Evolutionary conservation across 495 filamentous ascomycete genomes (phyloP), one percentile per base, ranked within the genome.

Genomic region (Xylaria flabelliformis): DNA sequence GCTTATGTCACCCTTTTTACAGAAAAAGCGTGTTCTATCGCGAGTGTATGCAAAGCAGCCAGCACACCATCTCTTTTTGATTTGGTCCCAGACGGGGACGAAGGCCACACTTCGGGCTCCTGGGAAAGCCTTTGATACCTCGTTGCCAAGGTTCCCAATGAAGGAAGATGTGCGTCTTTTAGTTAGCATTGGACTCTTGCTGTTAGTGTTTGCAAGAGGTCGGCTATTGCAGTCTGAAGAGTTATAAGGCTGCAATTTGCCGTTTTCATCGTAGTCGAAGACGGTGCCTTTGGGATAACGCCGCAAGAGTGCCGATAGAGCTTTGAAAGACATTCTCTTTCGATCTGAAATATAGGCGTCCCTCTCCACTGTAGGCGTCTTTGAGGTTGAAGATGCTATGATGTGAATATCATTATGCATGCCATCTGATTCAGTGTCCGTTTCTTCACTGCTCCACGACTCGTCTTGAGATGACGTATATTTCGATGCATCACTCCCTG

Each of bases 61-160:
- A 0, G 89, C 84, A 75, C 89, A 91, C 90, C 91, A 93, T 58
- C 91, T 84, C 26, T 89, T 88, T 32, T 83, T 84, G 66, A 88
- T 86, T 10, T 88, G 83, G 75, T 93, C 90, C 91, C 91, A 93
- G 0, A 93, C 75, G 0, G 91, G 91, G 36, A 88, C 81, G 73
- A 89, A 87, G 3, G 86, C 81, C 9, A 88, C 79, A 41, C 82
- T 88, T 48, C 82, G 81, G 12, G 88, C 87, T 17, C 80, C 80
- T 10, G 89, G 87, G 65, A 90, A 69, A 48, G 67, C 17, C 17
- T 61, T 69, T n/a, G 53, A 46, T 32, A 69, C 67, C 53, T 69
- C 67, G 4, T 46, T 48, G 0, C 67, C 42, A 19, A 69, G 42
- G 32, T 62, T 69, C 19, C 67, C 67, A 10, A 69, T 48, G 34